These are phyloP conservation scores for Teunomyces barrocoloradensis DNA, from an alignment of 805 yeast species.

Conservation along the genomic window DNA sequence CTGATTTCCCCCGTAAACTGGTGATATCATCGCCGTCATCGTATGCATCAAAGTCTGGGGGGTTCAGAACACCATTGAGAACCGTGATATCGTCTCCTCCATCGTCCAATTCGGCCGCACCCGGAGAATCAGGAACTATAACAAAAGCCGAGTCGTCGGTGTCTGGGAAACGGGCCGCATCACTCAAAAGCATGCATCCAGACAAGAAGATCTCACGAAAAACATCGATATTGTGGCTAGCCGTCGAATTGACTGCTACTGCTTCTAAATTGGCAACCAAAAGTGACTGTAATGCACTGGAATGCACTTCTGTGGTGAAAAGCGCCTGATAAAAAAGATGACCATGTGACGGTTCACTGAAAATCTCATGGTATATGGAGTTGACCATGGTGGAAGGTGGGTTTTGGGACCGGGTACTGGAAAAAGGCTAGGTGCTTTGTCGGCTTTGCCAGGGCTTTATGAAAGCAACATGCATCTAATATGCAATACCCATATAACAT, in stretches of 20 bases:
- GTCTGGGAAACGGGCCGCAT: slow-evolving; percentile 17
- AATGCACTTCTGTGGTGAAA: slow-evolving; percentile 23
- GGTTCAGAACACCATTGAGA: slow-evolving; percentile 11
- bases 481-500: no score
- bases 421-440: background rate
- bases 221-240: slow-evolving; percentile 7
- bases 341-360: slow-evolving; percentile 17
- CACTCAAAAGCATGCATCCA: slow-evolving; percentile 20
- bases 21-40: slow-evolving; percentile 25
- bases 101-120: slow-evolving; percentile 7
- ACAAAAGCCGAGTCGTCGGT: slow-evolving; percentile 1
- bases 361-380: slow-evolving; percentile 22
- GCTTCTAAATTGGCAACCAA: slow-evolving; percentile 20
- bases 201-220: slow-evolving; percentile 15
- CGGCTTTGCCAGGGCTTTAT: background rate
- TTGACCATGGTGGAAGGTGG: slow-evolving; percentile 9
- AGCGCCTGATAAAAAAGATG: slow-evolving; percentile 18
- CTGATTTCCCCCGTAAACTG: slow-evolving; percentile 11
- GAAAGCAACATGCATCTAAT: no score
- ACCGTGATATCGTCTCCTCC: slow-evolving; percentile 24
- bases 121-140: background rate
- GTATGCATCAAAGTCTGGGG: background rate
- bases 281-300: slow-evolving; percentile 20
- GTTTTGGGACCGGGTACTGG: background rate
- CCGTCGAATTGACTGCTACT: slow-evolving; percentile 37